phyloP scores from a whole-genome alignment of 2,329 filamentous ascomycete genomes.

The Epichloe bromicola region DNA sequence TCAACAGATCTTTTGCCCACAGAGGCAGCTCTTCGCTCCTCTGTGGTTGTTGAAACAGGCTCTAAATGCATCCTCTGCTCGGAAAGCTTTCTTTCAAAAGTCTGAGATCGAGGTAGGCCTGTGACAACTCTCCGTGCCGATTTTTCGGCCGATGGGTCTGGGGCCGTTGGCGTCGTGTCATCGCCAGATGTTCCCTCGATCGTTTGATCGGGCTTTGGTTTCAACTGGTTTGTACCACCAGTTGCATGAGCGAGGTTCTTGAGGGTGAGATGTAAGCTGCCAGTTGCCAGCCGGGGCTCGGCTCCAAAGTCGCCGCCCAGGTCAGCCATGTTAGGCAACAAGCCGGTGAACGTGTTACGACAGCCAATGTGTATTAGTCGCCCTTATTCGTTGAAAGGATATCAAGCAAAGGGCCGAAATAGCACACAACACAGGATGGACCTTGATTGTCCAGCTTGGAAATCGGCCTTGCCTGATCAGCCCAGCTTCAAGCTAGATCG shows the following conservation, averaged over 20 bases:
- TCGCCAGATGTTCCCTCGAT: not conserved
- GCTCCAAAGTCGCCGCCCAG: slow-evolving; percentile 15
- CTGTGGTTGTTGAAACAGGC: slow-evolving; percentile 47
- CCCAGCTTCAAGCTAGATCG: not conserved
- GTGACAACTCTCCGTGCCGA: slow-evolving; percentile 53
- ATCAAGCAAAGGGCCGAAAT: not conserved
- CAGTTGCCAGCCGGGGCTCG: slow-evolving; percentile 15
- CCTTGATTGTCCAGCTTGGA: not conserved
- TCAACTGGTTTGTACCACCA: slow-evolving; percentile 5
- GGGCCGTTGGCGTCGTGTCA: not conserved
- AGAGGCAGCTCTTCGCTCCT: slow-evolving; percentile 61
- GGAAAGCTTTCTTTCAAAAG: slow-evolving; percentile 72
- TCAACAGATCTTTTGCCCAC: slow-evolving; percentile 33
- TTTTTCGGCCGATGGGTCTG: not conserved
- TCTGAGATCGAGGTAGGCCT: slow-evolving; percentile 61
- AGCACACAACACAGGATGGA: not conserved
- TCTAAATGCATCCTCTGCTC: slow-evolving; percentile 64
- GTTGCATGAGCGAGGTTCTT: slow-evolving; percentile 16
- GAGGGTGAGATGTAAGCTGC: slow-evolving; percentile 15
- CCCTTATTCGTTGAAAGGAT: too few species aligned
- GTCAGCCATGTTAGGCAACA: slow-evolving; percentile 18
- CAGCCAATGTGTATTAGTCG: not conserved
- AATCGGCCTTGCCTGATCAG: not conserved
- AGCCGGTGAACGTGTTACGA: not conserved
- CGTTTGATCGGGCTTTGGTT: slow-evolving; percentile 3